Evolutionary conservation across 2,329 filamentous ascomycete species (phyloP).

Genomic region (Fusarium globosum): DNA sequence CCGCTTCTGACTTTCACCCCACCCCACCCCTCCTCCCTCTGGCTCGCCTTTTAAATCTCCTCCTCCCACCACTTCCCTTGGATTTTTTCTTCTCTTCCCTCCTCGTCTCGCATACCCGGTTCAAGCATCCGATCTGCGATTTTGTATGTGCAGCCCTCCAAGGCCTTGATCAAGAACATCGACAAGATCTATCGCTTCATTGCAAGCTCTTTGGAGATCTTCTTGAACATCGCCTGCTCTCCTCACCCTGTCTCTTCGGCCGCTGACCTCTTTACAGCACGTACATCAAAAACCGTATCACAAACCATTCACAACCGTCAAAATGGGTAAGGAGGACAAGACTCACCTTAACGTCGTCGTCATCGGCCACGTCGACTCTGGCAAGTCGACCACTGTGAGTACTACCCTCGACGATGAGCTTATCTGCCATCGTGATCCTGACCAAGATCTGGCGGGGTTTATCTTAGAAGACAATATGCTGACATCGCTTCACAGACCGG

Average conservation of each 20-base stretch:
- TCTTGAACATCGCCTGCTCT: constrained; percentile 10
- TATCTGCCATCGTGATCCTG: constrained; percentile 15
- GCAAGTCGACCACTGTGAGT: constrained; percentile 97
- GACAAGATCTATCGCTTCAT: constrained; percentile 18
- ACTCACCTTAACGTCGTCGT: constrained; percentile 97
- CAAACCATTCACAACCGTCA: constrained; percentile 48
- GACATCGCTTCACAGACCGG: constrained; percentile 64
- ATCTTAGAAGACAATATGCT: constrained; percentile 13
- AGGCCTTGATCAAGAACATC: constrained; percentile 24
- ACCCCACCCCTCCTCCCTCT: constrained; percentile 46
- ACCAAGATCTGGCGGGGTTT: constrained; percentile 20
- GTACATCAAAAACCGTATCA: constrained; percentile 38
- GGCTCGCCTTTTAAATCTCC: constrained; percentile 53
- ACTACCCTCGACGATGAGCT: constrained; percentile 31
- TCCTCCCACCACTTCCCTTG: constrained; percentile 52
- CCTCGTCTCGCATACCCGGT: constrained; percentile 59
- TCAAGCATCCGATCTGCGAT: constrained; percentile 58
- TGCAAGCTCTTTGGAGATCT: constrained; percentile 1
- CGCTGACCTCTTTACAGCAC: constrained; percentile 41
- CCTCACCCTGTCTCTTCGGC: not conserved
- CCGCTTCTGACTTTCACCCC: constrained; percentile 44
- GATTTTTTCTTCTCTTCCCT: constrained; percentile 53
- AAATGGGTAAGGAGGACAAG: constrained; percentile 88
- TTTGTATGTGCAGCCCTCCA: constrained; percentile 47
- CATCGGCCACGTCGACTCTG: constrained; percentile 99